Evolutionary conservation across 1,284 basidiomycete genomes (phyloP).

Genomic region (Xanthoconium separans): DNA sequence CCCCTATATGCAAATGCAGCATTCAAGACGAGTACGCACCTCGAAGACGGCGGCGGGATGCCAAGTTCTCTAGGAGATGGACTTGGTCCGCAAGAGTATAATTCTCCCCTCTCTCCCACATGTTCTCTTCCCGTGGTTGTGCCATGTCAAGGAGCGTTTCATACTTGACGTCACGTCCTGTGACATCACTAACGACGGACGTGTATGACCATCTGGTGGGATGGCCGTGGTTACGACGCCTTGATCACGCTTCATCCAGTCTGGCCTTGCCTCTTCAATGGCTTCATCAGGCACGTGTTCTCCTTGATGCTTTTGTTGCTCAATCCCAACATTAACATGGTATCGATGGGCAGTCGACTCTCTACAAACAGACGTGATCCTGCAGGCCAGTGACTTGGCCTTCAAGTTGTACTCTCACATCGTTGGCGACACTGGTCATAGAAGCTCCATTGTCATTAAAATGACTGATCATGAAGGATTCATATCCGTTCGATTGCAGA

Average conservation of each 20-base stretch:
- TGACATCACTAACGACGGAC: neutral
- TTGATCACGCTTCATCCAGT: neutral
- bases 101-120: neutral
- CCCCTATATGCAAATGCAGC: constrained; percentile 32
- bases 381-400: constrained; percentile 19
- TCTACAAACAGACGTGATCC: constrained; percentile 57
- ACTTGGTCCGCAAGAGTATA: neutral
- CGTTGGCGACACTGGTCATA: constrained; percentile 45
- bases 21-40: constrained; percentile 4
- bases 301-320: neutral
- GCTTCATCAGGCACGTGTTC: neutral
- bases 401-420: constrained; percentile 38
- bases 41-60: neutral
- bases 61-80: neutral
- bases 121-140: neutral
- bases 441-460: too few species aligned
- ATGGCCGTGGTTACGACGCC: neutral
- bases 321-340: too few species aligned
- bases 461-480: too few species aligned
- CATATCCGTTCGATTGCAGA: constrained; percentile 20
- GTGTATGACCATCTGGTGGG: neutral
- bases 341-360: too few species aligned
- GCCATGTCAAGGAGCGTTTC: neutral
- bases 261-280: neutral
- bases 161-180: neutral